Base-by-base conservation (phyloP, 1,284 basidiomycete genomes). In the Tausonia pullulans region DNA sequence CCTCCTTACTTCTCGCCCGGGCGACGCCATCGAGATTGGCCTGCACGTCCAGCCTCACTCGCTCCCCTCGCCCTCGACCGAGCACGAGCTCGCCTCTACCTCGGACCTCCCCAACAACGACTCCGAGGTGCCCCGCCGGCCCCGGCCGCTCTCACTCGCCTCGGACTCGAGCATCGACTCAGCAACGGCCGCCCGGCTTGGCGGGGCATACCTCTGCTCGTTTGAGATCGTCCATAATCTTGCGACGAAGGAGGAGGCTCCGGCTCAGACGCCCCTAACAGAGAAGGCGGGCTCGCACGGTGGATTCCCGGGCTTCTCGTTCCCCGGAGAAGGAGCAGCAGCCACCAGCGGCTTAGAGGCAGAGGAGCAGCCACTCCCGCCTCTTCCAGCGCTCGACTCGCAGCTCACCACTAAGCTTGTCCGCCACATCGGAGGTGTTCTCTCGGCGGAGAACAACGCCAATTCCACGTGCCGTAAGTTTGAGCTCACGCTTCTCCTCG, bases 11-110 rank as follows among this genome's bases (percentile, higher is more conserved):
- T 80, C 88, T 4, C 77, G 78, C 58, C 78, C 75, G 55, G 88
- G 88, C 4, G 91, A 94, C 71, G 86, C 87, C n/a, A 82, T 97
- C 60, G 91, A 95, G 72, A 77, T 96, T 58, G 90, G 92, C 4
- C 81, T 96, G n/a, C 83, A 84, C 69, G 79, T 91, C 61, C 78
- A 80, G 2, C 74, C 77, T 3, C 75, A 73, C 60, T 73, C 71
- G 0, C 72, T 68, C 5, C 63, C 68, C 40, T 56, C 58, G 49
- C 49, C 62, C 27, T 16, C 39, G 14, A 51, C 52, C 52, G 54
- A 51, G 52, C 58, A 58, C 41, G 63, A 58, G 14, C 60, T 64
- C 50, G 46, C 56, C 27, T 27, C 27, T 27, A 27, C 27, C 27
- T 27, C 27, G 27, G 27, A 27, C 27, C 27, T 27, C 27, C 27